Evolutionary conservation across 2,329 filamentous ascomycete genomes (phyloP).

Genomic region (Plenodomus tracheiphilus): DNA sequence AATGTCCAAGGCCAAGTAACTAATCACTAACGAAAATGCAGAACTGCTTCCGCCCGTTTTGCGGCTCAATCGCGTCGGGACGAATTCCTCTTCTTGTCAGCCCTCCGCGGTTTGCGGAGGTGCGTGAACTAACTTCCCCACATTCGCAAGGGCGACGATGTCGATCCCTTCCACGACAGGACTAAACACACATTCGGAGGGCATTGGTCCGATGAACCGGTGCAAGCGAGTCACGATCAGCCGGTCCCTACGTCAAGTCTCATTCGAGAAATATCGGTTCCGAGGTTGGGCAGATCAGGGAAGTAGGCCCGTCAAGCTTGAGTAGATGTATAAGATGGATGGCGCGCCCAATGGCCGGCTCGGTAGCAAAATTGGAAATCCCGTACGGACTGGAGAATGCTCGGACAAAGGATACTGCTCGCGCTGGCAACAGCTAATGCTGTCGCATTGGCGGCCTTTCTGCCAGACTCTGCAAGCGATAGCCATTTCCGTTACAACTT

Average conservation of each 20-base stretch:
- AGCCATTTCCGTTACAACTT: constrained; percentile 21
- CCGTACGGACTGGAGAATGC: constrained; percentile 12
- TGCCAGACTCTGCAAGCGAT: constrained; percentile 18
- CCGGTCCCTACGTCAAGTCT: constrained; percentile 12
- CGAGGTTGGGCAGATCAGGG: not conserved
- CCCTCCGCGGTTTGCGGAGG: not conserved
- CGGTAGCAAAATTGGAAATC: constrained; percentile 3
- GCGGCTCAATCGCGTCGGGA: not conserved
- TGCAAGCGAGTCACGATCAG: constrained; percentile 17
- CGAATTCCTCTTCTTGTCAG: not conserved
- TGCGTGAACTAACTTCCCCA: constrained; percentile 4
- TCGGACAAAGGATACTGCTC: constrained; percentile 23
- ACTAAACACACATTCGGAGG: constrained; percentile 16
- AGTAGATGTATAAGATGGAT: not conserved
- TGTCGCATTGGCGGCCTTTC: constrained; percentile 19
- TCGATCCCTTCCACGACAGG: not conserved
- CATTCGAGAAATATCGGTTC: constrained; percentile 7
- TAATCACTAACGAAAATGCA: not conserved
- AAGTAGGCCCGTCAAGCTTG: not conserved
- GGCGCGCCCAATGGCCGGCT: not conserved
- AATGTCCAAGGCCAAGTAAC: not conserved
- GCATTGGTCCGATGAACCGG: constrained; percentile 26
- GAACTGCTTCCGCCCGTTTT: not conserved
- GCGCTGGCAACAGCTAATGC: constrained; percentile 19
- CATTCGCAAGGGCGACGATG: constrained; percentile 8